Base-by-base conservation (phyloP, 305 asterid genomes). In the Coffea humblotiana region DNA sequence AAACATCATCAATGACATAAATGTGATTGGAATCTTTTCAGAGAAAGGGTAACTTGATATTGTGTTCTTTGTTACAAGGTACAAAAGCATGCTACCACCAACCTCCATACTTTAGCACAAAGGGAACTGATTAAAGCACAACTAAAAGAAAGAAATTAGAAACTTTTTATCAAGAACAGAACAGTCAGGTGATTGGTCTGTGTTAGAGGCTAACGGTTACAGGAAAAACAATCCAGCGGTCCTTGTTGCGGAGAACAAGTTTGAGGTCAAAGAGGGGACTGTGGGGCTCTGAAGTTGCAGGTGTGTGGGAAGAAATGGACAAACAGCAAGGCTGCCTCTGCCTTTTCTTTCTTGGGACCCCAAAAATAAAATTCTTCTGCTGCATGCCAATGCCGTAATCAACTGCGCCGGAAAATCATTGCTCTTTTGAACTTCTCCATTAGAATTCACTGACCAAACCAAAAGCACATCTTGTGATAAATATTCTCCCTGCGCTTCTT, bases 351-450 rank as follows among this genome's bases (percentile, higher is more conserved):
- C 76, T 72, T 77, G 85, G 85, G 85, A 77, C 79, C 78, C 56
- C 56, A 78, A 80, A 70, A 78, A 19, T 75, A 75, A 75, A 70
- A 69, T 81, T 88, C 79, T 82, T 69, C 69, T 43, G 47, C n/a
- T 70, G 69, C 77, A 76, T 60, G 84, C 82, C 72, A 72, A 78
- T 78, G 77, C 81, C 90, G 89, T 82, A 79, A 84, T 84, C 84
- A 86, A 77, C 90, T 88, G 91, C 89, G 92, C 92, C 91, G 91
- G 91, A 89, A 89, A 91, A 91, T 91, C 90, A 91, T 91, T 91
- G 88, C 89, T 61, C 92, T 86, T 89, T 89, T 89, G 95, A 91
- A 88, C 70, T 70, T 88, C 85, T 77, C 76, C 81, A 76, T 88
- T 83, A 61, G 32, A 58, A 23, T 52, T 77, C 83, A 72, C 92